Base-by-base conservation (phyloP, 2,329 filamentous ascomycete species). In the Phaeophleospora eucalypticola region DNA sequence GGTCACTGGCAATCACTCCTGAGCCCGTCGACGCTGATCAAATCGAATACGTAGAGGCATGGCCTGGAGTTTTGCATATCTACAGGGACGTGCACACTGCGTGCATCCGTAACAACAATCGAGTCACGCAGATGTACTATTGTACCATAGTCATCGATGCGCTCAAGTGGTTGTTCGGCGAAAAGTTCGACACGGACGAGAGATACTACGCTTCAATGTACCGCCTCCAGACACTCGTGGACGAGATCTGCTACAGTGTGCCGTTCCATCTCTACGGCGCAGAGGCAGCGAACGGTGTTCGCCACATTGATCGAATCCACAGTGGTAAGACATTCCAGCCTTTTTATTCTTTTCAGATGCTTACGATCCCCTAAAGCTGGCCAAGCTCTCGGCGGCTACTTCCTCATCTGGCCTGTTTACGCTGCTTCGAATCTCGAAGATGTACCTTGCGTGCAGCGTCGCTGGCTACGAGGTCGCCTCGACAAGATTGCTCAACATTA, bases 231-330 rank as follows among this genome's bases (percentile, higher is more conserved):
- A 33, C 7, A 2, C 24, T 44, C 3, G 44, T 47, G 4, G 48
- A 47, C 16, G 41, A 48, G 2, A 45, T 51, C 24, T 51, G 48
- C 34, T 40, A 32, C 18, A 51, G 44, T 24, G 44, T 47, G 4
- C 37, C 48, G 14, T 51, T 45, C 24, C 44, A 45, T n/a, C 24
- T 43, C 16, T 44, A 51, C 24, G 48, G 43, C 9, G 17, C 17
- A 12, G 34, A 45, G 3, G 16, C 39, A 2, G 20, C 20, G 16
- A 18, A 40, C 9, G 19, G 21, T 17, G 3, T 41, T 1, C 24
- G 35, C 14, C 19, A 35, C 2, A 16, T 18, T 21, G 38, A 32
- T 2, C 38, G 33, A 24, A 35, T 41, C 3, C 4, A 33, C 3
- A 41, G 41, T 19, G 16, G 44, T 41, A 29, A 19, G 44, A 3